Evolutionary conservation across 1,139 yeast genomes (phyloP), one percentile per base, ranked within the genome.

Genomic region (Suhomyces terraborum): DNA sequence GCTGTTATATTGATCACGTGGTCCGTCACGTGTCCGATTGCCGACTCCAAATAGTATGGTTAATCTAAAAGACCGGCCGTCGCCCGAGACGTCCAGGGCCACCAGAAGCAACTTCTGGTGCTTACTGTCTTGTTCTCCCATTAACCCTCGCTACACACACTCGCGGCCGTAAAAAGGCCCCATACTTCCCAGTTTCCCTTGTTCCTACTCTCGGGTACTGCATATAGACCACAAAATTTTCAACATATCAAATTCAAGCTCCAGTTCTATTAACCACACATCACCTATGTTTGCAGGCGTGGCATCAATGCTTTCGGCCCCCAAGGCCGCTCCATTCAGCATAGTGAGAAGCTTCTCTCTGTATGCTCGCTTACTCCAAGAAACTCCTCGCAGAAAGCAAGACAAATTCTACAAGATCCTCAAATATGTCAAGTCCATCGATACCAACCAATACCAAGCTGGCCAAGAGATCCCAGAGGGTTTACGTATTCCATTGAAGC

Each of bases 401-500:
- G 63, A 61, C 46, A 58, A 56, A 45, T 70, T 59, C 57, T 65
- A 60, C 56, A 71, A 73, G 50, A 66, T 73, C 53, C 60, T 67
- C 42, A 67, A 64, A 50, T 67, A 71, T 48, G 64, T 59, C 46
- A 66, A 64, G 50, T 67, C 70, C 9, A 59, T 72, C 26, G 70
- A 70, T 41, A 61, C 62, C 32, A 59, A 59, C 34, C 57, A 53
- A 20, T 70, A 68, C 54, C 50, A 61, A 43, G 68, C 61, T 1
- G 77, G 77, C n/a, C 69, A 70, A 26, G 50, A 42, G 29, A 53
- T 62, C 25, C 63, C 65, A 3, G 48, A 54, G 16, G 63, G 64
- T 4, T 46, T 65, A 18, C 47, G 62, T 45, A 66, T 84, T 41
- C 88, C 89, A 32, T 58, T 63, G 38, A 59, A 68, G 44, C 66